Evolutionary conservation across 1,139 yeast genomes (phyloP).

Genomic region (Suhomyces anneliseae): DNA sequence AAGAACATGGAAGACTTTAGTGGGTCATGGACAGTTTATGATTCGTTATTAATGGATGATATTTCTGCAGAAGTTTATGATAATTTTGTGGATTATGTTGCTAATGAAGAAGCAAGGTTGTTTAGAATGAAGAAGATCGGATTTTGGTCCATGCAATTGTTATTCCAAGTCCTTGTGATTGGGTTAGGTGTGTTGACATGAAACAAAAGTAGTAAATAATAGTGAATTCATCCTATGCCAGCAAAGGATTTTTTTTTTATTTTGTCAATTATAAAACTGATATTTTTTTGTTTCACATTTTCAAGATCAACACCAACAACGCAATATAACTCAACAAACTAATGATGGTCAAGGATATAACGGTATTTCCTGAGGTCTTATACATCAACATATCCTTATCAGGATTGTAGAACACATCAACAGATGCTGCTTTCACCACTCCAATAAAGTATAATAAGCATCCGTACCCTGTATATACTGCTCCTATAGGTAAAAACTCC

Average conservation of each 20-base stretch:
- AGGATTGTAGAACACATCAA: constrained; percentile 50
- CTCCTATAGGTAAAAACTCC: constrained; percentile 55
- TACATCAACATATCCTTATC: constrained; percentile 40
- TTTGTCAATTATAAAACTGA: too few species aligned
- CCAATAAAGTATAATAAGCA: constrained; percentile 49
- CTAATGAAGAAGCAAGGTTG: constrained; percentile 77
- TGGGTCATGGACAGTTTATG: constrained; percentile 96
- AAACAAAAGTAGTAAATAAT: neutral
- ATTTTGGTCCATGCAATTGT: constrained; percentile 87
- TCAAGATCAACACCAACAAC: constrained; percentile 41
- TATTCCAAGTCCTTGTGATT: constrained; percentile 77
- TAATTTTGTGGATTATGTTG: constrained; percentile 84
- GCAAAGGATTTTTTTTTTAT: neutral
- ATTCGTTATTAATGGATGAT: constrained; percentile 88
- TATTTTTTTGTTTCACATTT: constrained; percentile 23
- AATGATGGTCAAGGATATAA: constrained; percentile 40
- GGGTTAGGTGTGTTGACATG: constrained; percentile 61
- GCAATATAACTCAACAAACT: constrained; percentile 49
- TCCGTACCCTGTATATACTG: constrained; percentile 54
- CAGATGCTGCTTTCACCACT: constrained; percentile 42
- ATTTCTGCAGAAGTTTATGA: constrained; percentile 87
- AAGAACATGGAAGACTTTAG: constrained; percentile 80
- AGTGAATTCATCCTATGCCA: neutral
- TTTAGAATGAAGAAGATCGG: constrained; percentile 80
- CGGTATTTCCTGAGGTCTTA: constrained; percentile 53